Evolutionary conservation across 495 filamentous ascomycete genomes (phyloP).

Genomic region (Chlorociboria aeruginascens): DNA sequence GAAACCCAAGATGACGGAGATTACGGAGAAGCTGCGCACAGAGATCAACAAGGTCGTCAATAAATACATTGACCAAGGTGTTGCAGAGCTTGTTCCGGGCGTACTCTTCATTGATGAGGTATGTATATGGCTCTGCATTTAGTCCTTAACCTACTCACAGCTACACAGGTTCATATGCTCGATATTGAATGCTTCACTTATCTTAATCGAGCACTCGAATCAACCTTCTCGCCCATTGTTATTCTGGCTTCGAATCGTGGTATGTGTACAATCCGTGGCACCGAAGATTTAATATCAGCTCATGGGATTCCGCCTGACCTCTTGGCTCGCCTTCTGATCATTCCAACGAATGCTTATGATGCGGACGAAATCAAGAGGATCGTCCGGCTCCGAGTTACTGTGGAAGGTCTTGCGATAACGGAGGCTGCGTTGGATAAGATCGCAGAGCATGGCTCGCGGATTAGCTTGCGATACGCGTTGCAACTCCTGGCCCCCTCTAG

Average conservation of each 20-base stretch:
- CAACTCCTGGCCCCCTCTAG: constrained; percentile 83
- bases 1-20: constrained; percentile 98
- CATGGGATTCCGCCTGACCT: constrained; percentile 92
- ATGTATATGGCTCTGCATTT: constrained; percentile 17
- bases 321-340: constrained; percentile 82
- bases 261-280: constrained; percentile 76
- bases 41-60: constrained; percentile 99
- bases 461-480: constrained; percentile 83
- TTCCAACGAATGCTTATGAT: constrained; percentile 80
- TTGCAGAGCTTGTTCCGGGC: constrained; percentile 94
- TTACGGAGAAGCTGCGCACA: constrained; percentile 85
- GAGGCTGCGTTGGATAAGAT: constrained; percentile 78
- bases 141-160: constrained; percentile 1
- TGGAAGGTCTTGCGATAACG: constrained; percentile 67
- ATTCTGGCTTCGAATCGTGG: constrained; percentile 96
- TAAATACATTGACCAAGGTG: constrained; percentile 94
- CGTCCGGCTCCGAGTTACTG: constrained; percentile 66
- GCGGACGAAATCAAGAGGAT: constrained; percentile 83
- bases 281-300: constrained; percentile 69
- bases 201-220: constrained; percentile 91
- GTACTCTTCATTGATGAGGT: constrained; percentile 98
- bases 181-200: constrained; percentile 99
- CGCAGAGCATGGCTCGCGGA: constrained; percentile 69
- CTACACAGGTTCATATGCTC: constrained; percentile 82
- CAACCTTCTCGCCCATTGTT: constrained; percentile 85